Evolutionary conservation across 2,329 filamentous ascomycete species (phyloP).

Genomic region (Fusarium sp.): DNA sequence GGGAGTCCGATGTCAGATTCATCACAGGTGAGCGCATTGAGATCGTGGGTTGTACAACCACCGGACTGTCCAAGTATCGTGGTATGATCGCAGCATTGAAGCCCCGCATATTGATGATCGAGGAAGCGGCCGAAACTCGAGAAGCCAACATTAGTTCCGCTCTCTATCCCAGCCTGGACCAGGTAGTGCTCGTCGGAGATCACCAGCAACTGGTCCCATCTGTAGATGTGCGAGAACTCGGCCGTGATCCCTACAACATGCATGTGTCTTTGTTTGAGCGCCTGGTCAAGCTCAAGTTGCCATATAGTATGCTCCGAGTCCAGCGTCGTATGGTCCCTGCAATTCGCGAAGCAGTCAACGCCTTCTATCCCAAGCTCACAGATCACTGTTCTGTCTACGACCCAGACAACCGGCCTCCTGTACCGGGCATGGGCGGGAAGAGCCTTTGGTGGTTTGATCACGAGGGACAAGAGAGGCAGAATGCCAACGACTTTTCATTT

Average conservation of each 20-base stretch:
- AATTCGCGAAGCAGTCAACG: conserved; percentile 57
- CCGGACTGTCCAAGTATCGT: conserved; percentile 83
- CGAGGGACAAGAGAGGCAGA: conserved; percentile 70
- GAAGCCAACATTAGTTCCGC: conserved; percentile 69
- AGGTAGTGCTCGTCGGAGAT: conserved; percentile 74
- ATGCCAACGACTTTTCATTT: conserved; percentile 69
- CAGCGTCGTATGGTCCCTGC: conserved; percentile 70
- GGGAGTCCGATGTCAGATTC: conserved; percentile 64
- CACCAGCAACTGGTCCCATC: conserved; percentile 82
- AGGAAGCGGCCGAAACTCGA: conserved; percentile 82
- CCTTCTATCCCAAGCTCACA: conserved; percentile 57
- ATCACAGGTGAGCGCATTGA: conserved; percentile 53
- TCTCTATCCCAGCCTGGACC: conserved; percentile 61
- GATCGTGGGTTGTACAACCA: conserved; percentile 77
- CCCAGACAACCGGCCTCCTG: conserved; percentile 47
- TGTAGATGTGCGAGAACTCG: conserved; percentile 70
- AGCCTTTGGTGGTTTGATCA: conserved; percentile 59
- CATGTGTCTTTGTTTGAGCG: conserved; percentile 84
- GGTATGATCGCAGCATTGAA: conserved; percentile 72
- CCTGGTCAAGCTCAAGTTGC: conserved; percentile 72
- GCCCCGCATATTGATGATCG: conserved; percentile 77
- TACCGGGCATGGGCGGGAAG: conserved; percentile 58
- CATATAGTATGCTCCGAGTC: conserved; percentile 70
- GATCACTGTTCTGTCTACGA: conserved; percentile 57
- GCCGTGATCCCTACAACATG: conserved; percentile 70